Percentiles rank a stretch among this genome's conserved stretches.
phyloP scores from a whole-genome alignment of 768 basidiomycete genomes.

The Pisolithus marmoratus region DNA sequence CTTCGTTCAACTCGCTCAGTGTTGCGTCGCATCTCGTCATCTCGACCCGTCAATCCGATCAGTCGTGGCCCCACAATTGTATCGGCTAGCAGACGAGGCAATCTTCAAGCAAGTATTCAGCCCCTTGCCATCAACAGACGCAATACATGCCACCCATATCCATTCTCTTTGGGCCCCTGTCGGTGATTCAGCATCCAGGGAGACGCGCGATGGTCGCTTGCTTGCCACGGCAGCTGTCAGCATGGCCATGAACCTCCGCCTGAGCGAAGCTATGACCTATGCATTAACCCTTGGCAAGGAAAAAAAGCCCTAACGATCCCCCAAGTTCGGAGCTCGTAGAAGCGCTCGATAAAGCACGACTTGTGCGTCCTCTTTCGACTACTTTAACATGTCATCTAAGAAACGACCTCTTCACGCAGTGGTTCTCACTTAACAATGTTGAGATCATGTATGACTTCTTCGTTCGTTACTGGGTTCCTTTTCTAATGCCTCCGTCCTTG shows the following conservation, averaged over 20 bases:
- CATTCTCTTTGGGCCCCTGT: slow-evolving; percentile 42
- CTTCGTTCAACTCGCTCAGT: slow-evolving; percentile 40
- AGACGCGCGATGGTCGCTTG: slow-evolving; percentile 35
- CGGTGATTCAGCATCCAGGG: slow-evolving; percentile 24
- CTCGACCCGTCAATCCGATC: slow-evolving; percentile 31
- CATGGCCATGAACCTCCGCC: slow-evolving; percentile 41
- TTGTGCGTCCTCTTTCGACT: slow-evolving; percentile 25
- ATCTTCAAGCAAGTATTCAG: slow-evolving; percentile 37
- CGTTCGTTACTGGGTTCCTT: not conserved
- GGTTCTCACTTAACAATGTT: slow-evolving; percentile 33
- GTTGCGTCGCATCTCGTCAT: slow-evolving; percentile 42
- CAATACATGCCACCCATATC: slow-evolving; percentile 36
- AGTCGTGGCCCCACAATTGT: slow-evolving; percentile 34
- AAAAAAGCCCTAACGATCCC: slow-evolving; percentile 22
- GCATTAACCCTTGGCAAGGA: slow-evolving; percentile 24
- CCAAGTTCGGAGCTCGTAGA: slow-evolving; percentile 27
- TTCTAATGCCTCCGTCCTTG: not conserved
- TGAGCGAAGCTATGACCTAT: slow-evolving; percentile 32
- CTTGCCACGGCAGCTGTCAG: slow-evolving; percentile 38
- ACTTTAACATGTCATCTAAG: slow-evolving; percentile 2
- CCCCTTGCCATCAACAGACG: slow-evolving; percentile 36
- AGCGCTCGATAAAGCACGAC: slow-evolving; percentile 31
- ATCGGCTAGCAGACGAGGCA: slow-evolving; percentile 36
- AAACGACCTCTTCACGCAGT: slow-evolving; percentile 25
- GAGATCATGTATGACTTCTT: slow-evolving; percentile 32